phyloP scores from a whole-genome alignment of 768 basidiomycete genomes.

The Hemileccinum impolitum region DNA sequence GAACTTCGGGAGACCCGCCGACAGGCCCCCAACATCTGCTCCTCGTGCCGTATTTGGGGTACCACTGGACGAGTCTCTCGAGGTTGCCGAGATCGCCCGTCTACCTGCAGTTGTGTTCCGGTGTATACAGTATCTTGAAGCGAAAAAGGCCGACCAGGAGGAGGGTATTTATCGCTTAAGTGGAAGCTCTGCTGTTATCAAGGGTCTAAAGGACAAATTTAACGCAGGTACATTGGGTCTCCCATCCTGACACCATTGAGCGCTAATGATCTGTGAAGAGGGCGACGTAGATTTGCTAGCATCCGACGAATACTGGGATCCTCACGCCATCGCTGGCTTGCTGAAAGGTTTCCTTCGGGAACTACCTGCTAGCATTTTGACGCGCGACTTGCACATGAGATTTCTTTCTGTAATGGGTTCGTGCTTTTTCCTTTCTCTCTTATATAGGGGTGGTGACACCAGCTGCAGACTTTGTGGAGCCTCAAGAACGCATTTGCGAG shows the following conservation, averaged over 20 bases:
- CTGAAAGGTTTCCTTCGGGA: constrained; percentile 93
- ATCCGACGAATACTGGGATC: constrained; percentile 94
- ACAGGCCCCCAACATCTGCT: constrained; percentile 38
- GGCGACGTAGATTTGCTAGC: constrained; percentile 91
- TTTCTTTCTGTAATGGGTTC: constrained; percentile 92
- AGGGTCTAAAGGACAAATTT: constrained; percentile 88
- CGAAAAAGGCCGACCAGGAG: constrained; percentile 91
- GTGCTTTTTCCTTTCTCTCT: constrained; percentile 30
- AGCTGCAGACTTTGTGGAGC: constrained; percentile 76
- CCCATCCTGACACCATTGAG: constrained; percentile 2
- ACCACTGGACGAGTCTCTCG: constrained; percentile 80
- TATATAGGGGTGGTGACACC: constrained; percentile 8
- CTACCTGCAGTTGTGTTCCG: constrained; percentile 95
- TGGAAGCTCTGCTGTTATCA: constrained; percentile 94
- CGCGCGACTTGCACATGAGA: constrained; percentile 83
- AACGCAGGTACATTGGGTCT: constrained; percentile 63
- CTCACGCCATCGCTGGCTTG: constrained; percentile 94
- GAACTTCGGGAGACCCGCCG: constrained; percentile 75
- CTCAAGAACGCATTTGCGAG: constrained; percentile 84
- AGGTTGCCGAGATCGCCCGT: constrained; percentile 84
- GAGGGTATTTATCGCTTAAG: constrained; percentile 97
- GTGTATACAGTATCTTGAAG: constrained; percentile 91
- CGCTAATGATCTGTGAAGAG: constrained; percentile 47
- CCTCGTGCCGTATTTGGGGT: constrained; percentile 88
- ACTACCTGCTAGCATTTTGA: constrained; percentile 87